phyloP scores from a whole-genome alignment of 164 flowering plant genomes.

The Umbilicus rupestris region DNA sequence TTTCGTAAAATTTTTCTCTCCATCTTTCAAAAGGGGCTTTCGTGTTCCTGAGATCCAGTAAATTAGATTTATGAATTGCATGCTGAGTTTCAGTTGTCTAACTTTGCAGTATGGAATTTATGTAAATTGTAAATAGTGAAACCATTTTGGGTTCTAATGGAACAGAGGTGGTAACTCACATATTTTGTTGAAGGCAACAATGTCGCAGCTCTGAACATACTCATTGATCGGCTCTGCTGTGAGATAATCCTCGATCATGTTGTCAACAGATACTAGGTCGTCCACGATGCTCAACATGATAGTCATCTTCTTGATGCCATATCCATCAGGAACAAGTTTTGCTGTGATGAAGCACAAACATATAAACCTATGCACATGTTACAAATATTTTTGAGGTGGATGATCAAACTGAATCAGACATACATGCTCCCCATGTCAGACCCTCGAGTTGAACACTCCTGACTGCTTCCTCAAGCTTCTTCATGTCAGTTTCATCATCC shows the following conservation, averaged over 20 bases:
- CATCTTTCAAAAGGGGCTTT: too few relatives aligned
- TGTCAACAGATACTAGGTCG: constrained; percentile 80
- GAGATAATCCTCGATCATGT: constrained; percentile 64
- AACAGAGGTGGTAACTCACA: constrained; percentile 8
- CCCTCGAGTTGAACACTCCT: constrained; percentile 64
- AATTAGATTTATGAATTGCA: too few relatives aligned
- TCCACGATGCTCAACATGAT: constrained; percentile 91
- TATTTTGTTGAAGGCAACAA: constrained; percentile 88
- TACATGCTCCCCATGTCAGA: constrained; percentile 71
- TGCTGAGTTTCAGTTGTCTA: too few relatives aligned
- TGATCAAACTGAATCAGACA: constrained; percentile 9
- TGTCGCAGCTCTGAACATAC: constrained; percentile 89
- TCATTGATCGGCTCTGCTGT: constrained; percentile 74
- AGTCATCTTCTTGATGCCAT: constrained; percentile 83
- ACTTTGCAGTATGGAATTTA: too few relatives aligned
- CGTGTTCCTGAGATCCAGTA: too few relatives aligned
- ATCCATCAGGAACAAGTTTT: constrained; percentile 77
- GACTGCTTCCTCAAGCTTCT: constrained; percentile 75
- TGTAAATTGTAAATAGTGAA: not conserved
- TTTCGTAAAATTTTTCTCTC: too few relatives aligned
- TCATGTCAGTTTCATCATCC: constrained; percentile 95
- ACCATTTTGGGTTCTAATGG: not conserved
- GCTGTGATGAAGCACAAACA: constrained; percentile 30
- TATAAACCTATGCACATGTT: not conserved
- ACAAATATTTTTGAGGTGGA: not conserved